A percentile compares a stretch with the other conserved stretches of the same genome.
Evolutionary conservation across 1,284 basidiomycete species (phyloP).

Genomic region (Golubevia sp.): DNA sequence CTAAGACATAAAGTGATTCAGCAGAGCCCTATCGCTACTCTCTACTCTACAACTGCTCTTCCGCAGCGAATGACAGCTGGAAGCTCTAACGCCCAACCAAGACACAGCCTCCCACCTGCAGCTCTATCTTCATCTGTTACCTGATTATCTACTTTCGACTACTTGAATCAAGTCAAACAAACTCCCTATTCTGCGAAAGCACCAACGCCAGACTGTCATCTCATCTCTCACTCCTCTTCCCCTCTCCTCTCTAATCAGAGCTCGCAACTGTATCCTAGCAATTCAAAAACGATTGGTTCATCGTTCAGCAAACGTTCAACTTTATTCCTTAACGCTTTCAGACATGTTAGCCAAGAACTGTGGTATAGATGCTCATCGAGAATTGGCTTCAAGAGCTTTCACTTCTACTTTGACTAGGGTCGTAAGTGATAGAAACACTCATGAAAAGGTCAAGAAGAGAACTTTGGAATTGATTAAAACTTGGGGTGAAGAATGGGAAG

Average conservation of each 20-base stretch:
- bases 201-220: no score
- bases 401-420: constrained; percentile 84
- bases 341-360: constrained; percentile 78
- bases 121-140: constrained; percentile 6
- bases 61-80: no score
- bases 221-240: neutral
- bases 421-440: constrained; percentile 86
- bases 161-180: no score
- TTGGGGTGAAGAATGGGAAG: constrained; percentile 85
- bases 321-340: constrained; percentile 75
- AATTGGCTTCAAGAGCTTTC: constrained; percentile 87
- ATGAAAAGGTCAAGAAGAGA: constrained; percentile 82
- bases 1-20: no score
- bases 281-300: constrained; percentile 89
- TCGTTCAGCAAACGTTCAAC: constrained; percentile 93
- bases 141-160: constrained; percentile 5
- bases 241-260: constrained; percentile 66
- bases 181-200: no score
- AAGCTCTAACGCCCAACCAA: no score
- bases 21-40: no score
- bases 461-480: constrained; percentile 75
- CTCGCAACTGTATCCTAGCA: constrained; percentile 81
- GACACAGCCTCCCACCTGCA: neutral
- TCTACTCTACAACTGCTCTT: no score
- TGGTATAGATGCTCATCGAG: constrained; percentile 77